phyloP scores from a whole-genome alignment of 805 yeast genomes.

The Sporopachydermia lactativora region DNA sequence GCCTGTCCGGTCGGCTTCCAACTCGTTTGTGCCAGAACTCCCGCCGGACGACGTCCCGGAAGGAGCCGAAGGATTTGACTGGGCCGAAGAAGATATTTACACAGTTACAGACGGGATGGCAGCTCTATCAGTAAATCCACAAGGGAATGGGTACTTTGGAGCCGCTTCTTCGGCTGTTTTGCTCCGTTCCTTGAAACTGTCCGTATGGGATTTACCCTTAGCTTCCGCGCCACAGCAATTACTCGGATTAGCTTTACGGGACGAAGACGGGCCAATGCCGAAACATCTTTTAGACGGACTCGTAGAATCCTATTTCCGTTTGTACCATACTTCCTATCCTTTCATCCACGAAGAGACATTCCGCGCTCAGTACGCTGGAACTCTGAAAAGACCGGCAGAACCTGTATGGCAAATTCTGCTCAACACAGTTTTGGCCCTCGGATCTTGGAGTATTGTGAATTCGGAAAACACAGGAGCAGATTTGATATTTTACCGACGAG shows the following conservation, averaged over 20 bases:
- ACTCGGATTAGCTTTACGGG: constrained; percentile 1
- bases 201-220: constrained; percentile 16
- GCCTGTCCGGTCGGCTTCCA: constrained; percentile 4
- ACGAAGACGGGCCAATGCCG: neutral
- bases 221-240: constrained; percentile 5
- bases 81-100: constrained; percentile 38
- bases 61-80: constrained; percentile 40
- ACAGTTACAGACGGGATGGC: constrained; percentile 47
- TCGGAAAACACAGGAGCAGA: constrained; percentile 40
- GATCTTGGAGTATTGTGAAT: constrained; percentile 45
- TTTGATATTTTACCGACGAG: constrained; percentile 39
- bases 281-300: constrained; percentile 17
- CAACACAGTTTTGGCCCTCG: constrained; percentile 48
- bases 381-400: constrained; percentile 26
- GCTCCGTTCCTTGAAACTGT: constrained; percentile 30
- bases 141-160: constrained; percentile 53
- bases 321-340: constrained; percentile 50
- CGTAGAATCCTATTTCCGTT: constrained; percentile 37
- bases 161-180: constrained; percentile 46
- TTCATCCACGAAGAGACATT: constrained; percentile 42
- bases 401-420: constrained; percentile 39
- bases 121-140: constrained; percentile 33
- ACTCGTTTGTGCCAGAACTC: constrained; percentile 14
- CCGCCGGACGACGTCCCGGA: constrained; percentile 26
- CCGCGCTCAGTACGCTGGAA: constrained; percentile 30